Conservation (phyloP, 2,329 filamentous ascomycete genomes). For the Parafenestella ontariensis region DNA sequence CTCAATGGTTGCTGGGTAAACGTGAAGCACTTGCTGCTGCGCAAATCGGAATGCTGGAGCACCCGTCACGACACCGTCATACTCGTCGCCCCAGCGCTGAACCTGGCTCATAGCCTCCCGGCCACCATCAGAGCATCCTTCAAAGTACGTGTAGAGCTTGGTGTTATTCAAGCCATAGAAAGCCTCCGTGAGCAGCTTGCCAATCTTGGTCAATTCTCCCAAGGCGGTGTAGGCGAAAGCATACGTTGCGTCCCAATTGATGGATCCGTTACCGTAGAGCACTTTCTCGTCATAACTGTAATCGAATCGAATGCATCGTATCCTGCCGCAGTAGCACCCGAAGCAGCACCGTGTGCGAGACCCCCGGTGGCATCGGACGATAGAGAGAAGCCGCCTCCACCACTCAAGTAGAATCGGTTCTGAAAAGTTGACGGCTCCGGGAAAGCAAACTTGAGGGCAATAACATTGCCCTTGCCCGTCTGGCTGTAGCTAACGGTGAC, state of each 20-base stretch:
- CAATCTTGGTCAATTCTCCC: conserved; percentile 59
- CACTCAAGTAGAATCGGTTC: conserved; percentile 56
- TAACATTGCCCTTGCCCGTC: conserved; percentile 38
- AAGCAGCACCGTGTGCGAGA: conserved; percentile 56
- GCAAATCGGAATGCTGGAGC: conserved; percentile 57
- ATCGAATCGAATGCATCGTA: conserved; percentile 58
- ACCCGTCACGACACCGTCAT: conserved; percentile 56
- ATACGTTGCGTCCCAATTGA: conserved; percentile 59
- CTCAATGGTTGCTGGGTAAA: conserved; percentile 52
- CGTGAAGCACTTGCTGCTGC: conserved; percentile 56
- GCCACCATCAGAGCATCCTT: conserved; percentile 63
- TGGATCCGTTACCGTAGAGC: conserved; percentile 54
- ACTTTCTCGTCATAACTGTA: conserved; percentile 46
- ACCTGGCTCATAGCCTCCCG: conserved; percentile 59
- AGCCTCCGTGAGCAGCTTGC: conserved; percentile 53
- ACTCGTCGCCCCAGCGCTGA: conserved; percentile 59
- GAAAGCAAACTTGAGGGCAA: conserved; percentile 49
- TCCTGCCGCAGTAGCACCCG: conserved; percentile 59
- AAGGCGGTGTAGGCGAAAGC: conserved; percentile 62
- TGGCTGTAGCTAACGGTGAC: conserved; percentile 57
- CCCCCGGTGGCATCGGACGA: conserved; percentile 49
- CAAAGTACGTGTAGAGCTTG: conserved; percentile 58
- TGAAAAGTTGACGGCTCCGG: conserved; percentile 54
- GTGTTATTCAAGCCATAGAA: conserved; percentile 45
- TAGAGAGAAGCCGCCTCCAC: conserved; percentile 53